Percentiles rank a stretch among this genome's conserved stretches.
Evolutionary conservation across 441 rosid genomes (phyloP).

Genomic region (Viola pubescens): DNA sequence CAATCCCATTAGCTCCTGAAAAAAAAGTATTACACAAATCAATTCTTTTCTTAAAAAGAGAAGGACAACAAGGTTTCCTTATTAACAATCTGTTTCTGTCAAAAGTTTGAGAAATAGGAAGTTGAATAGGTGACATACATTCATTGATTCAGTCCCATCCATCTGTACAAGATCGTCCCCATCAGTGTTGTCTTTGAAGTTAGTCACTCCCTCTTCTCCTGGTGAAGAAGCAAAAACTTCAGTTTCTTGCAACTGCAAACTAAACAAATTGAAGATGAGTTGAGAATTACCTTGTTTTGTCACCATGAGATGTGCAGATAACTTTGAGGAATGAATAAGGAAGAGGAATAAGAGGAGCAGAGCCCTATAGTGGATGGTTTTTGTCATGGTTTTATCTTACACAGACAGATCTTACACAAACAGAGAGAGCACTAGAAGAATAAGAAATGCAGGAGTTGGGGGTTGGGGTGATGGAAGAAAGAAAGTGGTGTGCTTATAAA

Average conservation of each 20-base stretch:
- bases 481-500: conserved; percentile 2
- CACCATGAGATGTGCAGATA: conserved; percentile 23
- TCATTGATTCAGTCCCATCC: conserved; percentile 25
- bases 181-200: conserved; percentile 20
- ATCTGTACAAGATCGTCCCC: conserved; percentile 15
- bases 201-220: conserved; percentile 24
- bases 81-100: neutral
- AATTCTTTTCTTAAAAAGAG: neutral
- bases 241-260: neutral
- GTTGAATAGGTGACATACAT: conserved; percentile 19
- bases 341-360: conserved; percentile 35
- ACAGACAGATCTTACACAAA: neutral
- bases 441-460: neutral
- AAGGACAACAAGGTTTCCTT: neutral
- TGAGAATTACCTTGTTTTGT: conserved; percentile 28
- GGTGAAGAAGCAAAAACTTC: conserved; percentile 9
- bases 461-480: conserved; percentile 9
- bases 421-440: neutral
- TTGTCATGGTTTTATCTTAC: conserved; percentile 39
- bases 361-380: conserved; percentile 20
- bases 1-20: conserved; percentile 37
- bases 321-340: conserved; percentile 22
- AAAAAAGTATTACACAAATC: neutral
- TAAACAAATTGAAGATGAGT: neutral
- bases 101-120: neutral